These are phyloP conservation scores for Aegilops sharonensis DNA, from an alignment of 176 grass and related monocot species.

Conservation along the genomic window DNA sequence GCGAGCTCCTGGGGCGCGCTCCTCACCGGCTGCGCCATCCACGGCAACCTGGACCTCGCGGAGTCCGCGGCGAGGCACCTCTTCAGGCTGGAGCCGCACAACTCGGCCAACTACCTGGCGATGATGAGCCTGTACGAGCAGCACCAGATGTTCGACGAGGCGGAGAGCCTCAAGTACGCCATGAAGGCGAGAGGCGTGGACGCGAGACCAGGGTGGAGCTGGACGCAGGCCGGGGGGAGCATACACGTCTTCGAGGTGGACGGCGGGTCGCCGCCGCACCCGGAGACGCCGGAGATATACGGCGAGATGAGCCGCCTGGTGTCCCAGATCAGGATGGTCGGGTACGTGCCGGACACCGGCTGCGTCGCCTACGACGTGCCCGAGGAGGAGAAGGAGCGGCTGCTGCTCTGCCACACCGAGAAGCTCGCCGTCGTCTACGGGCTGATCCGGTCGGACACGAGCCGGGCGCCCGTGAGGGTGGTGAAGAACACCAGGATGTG, in stretches of 20 bases:
- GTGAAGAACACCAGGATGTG: conserved; percentile 85
- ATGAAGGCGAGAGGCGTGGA: conserved; percentile 65
- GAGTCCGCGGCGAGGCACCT: conserved; percentile 60
- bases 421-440: conserved; percentile 81
- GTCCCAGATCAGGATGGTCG: conserved; percentile 47
- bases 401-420: conserved; percentile 74
- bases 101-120: conserved; percentile 76
- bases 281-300: conserved; percentile 65
- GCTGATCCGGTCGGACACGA: conserved; percentile 51
- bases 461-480: conserved; percentile 56
- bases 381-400: conserved; percentile 62
- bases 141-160: conserved; percentile 69
- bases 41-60: conserved; percentile 63
- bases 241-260: conserved; percentile 77
- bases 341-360: conserved; percentile 68
- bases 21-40: conserved; percentile 54
- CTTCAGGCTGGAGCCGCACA: conserved; percentile 69
- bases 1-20: conserved; percentile 73
- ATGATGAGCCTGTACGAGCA: conserved; percentile 78
- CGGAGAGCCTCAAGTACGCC: conserved; percentile 64
- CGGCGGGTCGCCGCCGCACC: conserved; percentile 39
- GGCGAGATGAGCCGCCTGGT: conserved; percentile 41
- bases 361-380: conserved; percentile 61
- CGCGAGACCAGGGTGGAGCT: conserved; percentile 62
- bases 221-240: conserved; percentile 59